Evolutionary conservation across 768 basidiomycete genomes (phyloP), one percentile per base, ranked within the genome.

Genomic region (Porphyrellus cyaneotinctus): DNA sequence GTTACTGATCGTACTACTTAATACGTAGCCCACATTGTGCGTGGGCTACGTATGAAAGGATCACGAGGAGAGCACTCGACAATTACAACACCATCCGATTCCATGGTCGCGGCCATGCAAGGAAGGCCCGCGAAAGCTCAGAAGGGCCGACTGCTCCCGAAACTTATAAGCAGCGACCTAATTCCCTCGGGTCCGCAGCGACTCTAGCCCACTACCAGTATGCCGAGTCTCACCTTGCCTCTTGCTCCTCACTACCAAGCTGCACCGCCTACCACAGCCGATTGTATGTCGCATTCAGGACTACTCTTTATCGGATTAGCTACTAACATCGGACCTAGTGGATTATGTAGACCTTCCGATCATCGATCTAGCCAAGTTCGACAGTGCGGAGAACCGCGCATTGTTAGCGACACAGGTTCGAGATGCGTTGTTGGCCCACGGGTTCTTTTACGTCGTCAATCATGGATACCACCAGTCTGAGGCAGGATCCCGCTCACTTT

Each of bases 341-440:
- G 72, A 75, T 20, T 77, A 70, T 61, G 82, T 78, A 3, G 77
- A 81, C 36, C 72, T 85, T 14, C 70, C 78, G 1, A 70, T 78
- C 47, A 74, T 84, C 47, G 81, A 84, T 56, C 58, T 84, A 15
- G 70, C 79, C 11, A 67, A 70, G 44, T 71, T 69, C 1, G 46
- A 54, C 1, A 78, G 71, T 12, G 56, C 62, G 0, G 73, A 77
- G 51, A 75, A 70, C 6, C 73, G 75, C 11, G 55, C 59, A 0
- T 58, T 59, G 24, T 63, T 83, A 1, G 74, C 74, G 0, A 47
- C 59, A 7, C 70, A 78, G 56, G 70, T 78, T 6, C 68, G 66
- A 20, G 71, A 78, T 43, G 81, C 81, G 2, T 73, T 83, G 69
- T 65, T 68, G 44, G 70, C 64, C 8, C 66, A 69, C 42, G 74